phyloP scores from a whole-genome alignment of 176 grass and related monocot genomes.

The Oryza nivara region DNA sequence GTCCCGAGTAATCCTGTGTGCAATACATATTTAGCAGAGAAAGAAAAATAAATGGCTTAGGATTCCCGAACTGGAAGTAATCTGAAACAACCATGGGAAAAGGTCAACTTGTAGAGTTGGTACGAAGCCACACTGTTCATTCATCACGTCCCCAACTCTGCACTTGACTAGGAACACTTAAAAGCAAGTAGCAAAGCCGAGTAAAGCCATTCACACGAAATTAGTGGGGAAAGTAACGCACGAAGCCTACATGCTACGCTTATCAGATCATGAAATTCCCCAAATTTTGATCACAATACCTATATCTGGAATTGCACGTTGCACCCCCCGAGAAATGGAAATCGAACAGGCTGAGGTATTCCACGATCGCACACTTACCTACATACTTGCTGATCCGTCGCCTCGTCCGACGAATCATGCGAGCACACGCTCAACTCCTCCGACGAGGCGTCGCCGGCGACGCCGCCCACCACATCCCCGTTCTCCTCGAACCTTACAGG shows the following conservation, averaged over 20 bases:
- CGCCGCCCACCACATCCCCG: slow-evolving; percentile 7
- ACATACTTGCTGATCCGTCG: slow-evolving; percentile 47
- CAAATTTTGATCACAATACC: slow-evolving; percentile 9
- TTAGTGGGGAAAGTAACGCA: background rate
- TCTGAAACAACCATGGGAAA: slow-evolving; percentile 20
- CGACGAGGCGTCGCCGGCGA: slow-evolving; percentile 31
- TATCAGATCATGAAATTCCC: background rate
- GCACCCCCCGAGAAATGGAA: background rate
- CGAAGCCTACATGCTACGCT: slow-evolving; percentile 6
- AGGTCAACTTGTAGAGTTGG: slow-evolving; percentile 42
- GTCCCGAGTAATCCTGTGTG: slow-evolving; percentile 3
- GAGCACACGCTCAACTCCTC: slow-evolving; percentile 65
- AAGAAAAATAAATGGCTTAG: background rate
- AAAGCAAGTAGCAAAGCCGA: background rate
- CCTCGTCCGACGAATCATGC: slow-evolving; percentile 57
- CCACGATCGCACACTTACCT: slow-evolving; percentile 48
- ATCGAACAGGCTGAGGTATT: background rate
- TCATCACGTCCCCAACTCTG: slow-evolving; percentile 23
- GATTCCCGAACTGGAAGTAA: background rate
- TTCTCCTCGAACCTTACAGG: slow-evolving; percentile 9
- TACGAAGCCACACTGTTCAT: slow-evolving; percentile 40
- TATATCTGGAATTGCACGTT: background rate
- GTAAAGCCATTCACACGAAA: slow-evolving; percentile 20
- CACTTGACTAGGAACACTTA: slow-evolving; percentile 20
- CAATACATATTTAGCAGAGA: slow-evolving; percentile 32